Conservation (phyloP, 352 stramenopile species). For the Halophytophthora batemanensis region DNA sequence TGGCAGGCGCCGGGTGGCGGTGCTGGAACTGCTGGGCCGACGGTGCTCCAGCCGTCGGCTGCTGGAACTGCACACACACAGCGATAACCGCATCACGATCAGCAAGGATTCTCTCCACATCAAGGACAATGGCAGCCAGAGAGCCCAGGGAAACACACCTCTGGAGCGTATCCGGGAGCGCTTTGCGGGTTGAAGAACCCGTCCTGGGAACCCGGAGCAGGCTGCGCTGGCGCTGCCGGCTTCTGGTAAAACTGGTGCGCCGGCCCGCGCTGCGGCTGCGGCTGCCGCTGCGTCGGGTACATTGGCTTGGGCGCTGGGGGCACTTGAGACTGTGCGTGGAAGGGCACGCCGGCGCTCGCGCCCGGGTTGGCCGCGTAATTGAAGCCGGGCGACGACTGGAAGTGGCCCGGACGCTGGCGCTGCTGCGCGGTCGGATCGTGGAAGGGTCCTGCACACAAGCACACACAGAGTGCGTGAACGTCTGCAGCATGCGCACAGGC, state of each 20-base stretch:
- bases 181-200: slow-evolving; percentile 34
- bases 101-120: not conserved
- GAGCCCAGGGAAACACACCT: slow-evolving; percentile 24
- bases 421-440: slow-evolving; percentile 48
- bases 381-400: slow-evolving; percentile 20
- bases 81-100: not conserved
- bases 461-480: slow-evolving; percentile 2
- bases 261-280: slow-evolving; percentile 36
- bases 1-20: slow-evolving; percentile 19
- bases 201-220: slow-evolving; percentile 4
- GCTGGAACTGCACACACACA: slow-evolving; percentile 28
- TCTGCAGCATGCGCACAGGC: not conserved
- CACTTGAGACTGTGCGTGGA: too few species aligned
- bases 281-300: slow-evolving; percentile 36
- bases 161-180: slow-evolving; percentile 24
- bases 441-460: slow-evolving; percentile 43
- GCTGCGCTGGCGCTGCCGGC: slow-evolving; percentile 6
- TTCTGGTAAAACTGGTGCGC: slow-evolving; percentile 57
- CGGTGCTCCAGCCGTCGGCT: slow-evolving; percentile 22
- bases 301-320: too few species aligned
- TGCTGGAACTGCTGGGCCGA: slow-evolving; percentile 35
- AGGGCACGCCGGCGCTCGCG: too few species aligned
- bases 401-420: slow-evolving; percentile 35
- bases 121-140: not conserved
- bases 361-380: slow-evolving; percentile 25